Evolutionary conservation across 768 basidiomycete species (phyloP), one percentile per base, ranked within the genome.

Genomic region (Tylopilus felleus): DNA sequence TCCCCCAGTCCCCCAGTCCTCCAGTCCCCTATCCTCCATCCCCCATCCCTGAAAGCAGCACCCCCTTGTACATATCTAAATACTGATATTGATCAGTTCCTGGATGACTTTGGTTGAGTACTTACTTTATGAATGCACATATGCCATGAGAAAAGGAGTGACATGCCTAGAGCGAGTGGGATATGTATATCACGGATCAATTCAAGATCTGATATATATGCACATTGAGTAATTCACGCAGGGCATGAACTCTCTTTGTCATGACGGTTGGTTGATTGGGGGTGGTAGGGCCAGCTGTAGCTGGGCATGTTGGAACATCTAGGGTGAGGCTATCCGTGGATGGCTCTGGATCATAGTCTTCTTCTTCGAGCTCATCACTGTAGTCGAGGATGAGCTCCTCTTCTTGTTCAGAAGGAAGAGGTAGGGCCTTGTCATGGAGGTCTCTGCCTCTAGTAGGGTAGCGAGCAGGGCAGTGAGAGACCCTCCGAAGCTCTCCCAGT

Each of bases 141-240:
- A n/a, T n/a, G 5, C 10, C 5, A 33, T 5, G n/a, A 50, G 41
- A 33, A 57, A 49, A 54, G 42, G 31, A 50, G 58, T 14, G 38
- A 76, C 79, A 57, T 72, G 82, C 90, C 90, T 62, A 86, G 74
- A 43, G 90, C 90, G 49, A 90, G 71, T 7, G 89, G 89, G 38
- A 92, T 84, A 60, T 93, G 85, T 23, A 92, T 78, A 56, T 88
- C 85, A 49, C 85, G 78, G 57, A 93, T 83, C 50, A 92, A 74
- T 16, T 85, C 85, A 23, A 93, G 75, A 75, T 93, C 91, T n/a
- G 83, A 84, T 13, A 90, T 85, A 68, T 92, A 92, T 1, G 88
- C 86, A 25, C 87, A 77, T 64, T 93, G 43, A 93, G 77, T 25
- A 93, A 71, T 59, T 93, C 91, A n/a, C 82, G 80, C 19, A 93